A percentile compares a stretch with the other conserved stretches of the same genome.
Evolutionary conservation across 148 eudicot species (phyloP).

Genomic region (Silene conica): DNA sequence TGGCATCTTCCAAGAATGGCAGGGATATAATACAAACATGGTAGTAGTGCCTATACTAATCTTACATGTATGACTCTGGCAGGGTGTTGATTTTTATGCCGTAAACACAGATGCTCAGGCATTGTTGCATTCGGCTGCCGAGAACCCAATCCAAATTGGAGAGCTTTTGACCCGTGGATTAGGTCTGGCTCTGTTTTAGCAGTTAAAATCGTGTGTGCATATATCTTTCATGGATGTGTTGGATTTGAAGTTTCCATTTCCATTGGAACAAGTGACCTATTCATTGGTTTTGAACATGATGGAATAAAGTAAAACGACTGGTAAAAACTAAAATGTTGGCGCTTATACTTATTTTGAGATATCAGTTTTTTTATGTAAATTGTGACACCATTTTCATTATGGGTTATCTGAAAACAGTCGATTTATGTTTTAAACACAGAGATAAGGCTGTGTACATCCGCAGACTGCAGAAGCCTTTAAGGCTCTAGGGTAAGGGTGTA

Average conservation of each 20-base stretch:
- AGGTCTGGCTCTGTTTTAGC: slow-evolving; percentile 47
- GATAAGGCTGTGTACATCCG: neutral
- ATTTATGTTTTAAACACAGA: neutral
- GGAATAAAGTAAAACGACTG: neutral
- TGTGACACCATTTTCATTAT: neutral
- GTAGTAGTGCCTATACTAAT: slow-evolving; percentile 3
- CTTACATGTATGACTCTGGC: slow-evolving; percentile 22
- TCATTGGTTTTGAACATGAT: neutral
- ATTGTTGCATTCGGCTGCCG: slow-evolving; percentile 75
- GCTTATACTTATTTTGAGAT: too few relatives aligned
- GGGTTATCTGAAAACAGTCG: neutral
- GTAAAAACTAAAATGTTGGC: too few relatives aligned
- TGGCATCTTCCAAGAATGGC: neutral
- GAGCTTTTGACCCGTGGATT: slow-evolving; percentile 98
- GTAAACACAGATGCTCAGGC: slow-evolving; percentile 99
- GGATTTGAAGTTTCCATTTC: neutral
- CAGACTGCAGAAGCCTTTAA: neutral
- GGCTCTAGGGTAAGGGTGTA: neutral
- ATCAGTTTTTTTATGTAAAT: neutral
- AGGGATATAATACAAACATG: neutral
- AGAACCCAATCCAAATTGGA: slow-evolving; percentile 89
- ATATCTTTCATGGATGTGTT: neutral
- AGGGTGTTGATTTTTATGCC: slow-evolving; percentile 98
- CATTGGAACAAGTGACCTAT: neutral
- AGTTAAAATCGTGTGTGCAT: neutral